Evolutionary conservation across 495 filamentous ascomycete species (phyloP), one percentile per base, ranked within the genome.

Genomic region (Podospora pseudocomata): DNA sequence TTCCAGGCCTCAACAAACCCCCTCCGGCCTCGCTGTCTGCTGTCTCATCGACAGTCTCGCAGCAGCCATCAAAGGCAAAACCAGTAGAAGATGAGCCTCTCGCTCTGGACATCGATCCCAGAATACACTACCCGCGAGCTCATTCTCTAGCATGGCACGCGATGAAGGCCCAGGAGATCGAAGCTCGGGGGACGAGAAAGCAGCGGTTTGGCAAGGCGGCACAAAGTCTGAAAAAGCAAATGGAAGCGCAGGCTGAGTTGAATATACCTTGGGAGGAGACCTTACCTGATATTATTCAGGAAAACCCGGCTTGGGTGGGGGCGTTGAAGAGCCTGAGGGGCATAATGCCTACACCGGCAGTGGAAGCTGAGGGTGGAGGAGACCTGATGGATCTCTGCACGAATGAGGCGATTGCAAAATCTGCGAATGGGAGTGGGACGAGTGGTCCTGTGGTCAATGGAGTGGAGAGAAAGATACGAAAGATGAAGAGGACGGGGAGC

Each of bases 101-200:
- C 20, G 78, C 68, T 20, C 53, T 62, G 4, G 64, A 69, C 67
- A 78, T 85, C 23, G 80, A 86, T 69, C 85, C 84, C 0, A 78
- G 79, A 3, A 68, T 79, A 3, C 79, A 79, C 60, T 83, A 79
- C 77, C 72, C 76, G 2, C 75, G 75, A 9, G 72, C 69, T 3
- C 77, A 72, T 61, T 77, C 80, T 0, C 66, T 75, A 13, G 74
- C 76, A 28, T 85, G 82, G 80, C 68, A 78, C 20, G 67, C 63
- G 3, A 64, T 71, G 23, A 86, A 86, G 62, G 72, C 74, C 44
- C 66, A 68, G 2, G 83, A 86, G 61, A 83, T 86, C 28, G 63
- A 70, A 44, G 70, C 72, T 11, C 80, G 83, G 1, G 78, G 78
- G 18, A 72, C 67, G 6, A 72, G 80, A 4, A 85, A 85, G 66